Conservation (phyloP, 306 rosid genomes). For the Prunus mongolica region DNA sequence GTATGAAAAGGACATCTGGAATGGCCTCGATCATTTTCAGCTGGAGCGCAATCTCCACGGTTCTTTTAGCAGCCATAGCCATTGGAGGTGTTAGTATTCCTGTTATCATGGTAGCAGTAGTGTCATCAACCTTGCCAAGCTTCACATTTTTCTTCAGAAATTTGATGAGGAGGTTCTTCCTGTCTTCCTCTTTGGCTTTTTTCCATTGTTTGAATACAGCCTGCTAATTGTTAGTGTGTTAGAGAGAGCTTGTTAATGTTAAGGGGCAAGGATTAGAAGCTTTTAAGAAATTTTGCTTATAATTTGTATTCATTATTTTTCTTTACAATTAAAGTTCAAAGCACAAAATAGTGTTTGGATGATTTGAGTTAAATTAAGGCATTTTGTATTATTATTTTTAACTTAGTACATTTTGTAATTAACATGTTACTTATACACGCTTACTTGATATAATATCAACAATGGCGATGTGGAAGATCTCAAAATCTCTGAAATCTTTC, state of each 20-base stretch:
- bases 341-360: too few relatives aligned
- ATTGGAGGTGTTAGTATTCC: slow-evolving; percentile 57
- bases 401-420: background rate
- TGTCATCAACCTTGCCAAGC: slow-evolving; percentile 33
- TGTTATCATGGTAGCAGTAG: slow-evolving; percentile 33
- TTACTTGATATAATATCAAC: slow-evolving; percentile 58
- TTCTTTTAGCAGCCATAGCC: slow-evolving; percentile 49
- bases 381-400: too few relatives aligned
- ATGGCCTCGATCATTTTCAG: slow-evolving; percentile 39
- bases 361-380: too few relatives aligned
- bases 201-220: slow-evolving; percentile 2
- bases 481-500: background rate
- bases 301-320: too few relatives aligned
- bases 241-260: slow-evolving; percentile 1
- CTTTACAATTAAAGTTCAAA: too few relatives aligned
- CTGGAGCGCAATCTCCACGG: slow-evolving; percentile 45
- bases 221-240: slow-evolving; percentile 28
- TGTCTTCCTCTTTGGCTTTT: background rate
- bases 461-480: slow-evolving; percentile 40
- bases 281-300: too few relatives aligned
- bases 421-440: background rate
- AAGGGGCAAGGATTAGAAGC: background rate
- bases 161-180: background rate
- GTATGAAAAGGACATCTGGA: slow-evolving; percentile 57
- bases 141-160: slow-evolving; percentile 33